Conservation (phyloP, 2,329 filamentous ascomycete genomes). For the Sporothrix variecibatus region DNA sequence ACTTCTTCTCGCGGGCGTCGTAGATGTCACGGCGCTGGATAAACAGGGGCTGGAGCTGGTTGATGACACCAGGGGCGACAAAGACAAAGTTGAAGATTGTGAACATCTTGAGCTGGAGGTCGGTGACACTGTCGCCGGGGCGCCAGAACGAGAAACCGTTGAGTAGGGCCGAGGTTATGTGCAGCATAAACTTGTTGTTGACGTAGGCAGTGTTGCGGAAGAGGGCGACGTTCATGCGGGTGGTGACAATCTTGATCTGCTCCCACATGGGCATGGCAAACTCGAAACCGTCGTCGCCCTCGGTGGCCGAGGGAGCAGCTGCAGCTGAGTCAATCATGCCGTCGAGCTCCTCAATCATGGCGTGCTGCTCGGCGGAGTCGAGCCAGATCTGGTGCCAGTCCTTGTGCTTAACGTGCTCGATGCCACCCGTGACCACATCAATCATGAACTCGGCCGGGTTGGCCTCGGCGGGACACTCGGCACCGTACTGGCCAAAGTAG, state of each 20-base stretch:
- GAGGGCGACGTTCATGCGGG: slow-evolving; percentile 73
- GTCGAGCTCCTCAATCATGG: slow-evolving; percentile 25
- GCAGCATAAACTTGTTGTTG: slow-evolving; percentile 84
- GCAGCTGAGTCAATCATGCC: slow-evolving; percentile 30
- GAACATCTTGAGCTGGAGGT: slow-evolving; percentile 83
- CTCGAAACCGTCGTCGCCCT: slow-evolving; percentile 46
- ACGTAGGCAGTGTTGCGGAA: slow-evolving; percentile 76
- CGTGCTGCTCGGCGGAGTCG: slow-evolving; percentile 50
- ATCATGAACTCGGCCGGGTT: slow-evolving; percentile 87
- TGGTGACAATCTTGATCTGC: slow-evolving; percentile 73
- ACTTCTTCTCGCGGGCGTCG: slow-evolving; percentile 78
- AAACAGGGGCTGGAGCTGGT: slow-evolving; percentile 74
- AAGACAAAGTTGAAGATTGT: slow-evolving; percentile 81
- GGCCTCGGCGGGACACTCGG: slow-evolving; percentile 59
- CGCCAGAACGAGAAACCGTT: slow-evolving; percentile 79
- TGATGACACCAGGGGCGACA: slow-evolving; percentile 76
- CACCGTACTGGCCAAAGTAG: slow-evolving; percentile 66
- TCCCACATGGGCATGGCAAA: slow-evolving; percentile 68
- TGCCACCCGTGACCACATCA: slow-evolving; percentile 71
- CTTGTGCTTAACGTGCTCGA: slow-evolving; percentile 61
- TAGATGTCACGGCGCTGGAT: slow-evolving; percentile 79
- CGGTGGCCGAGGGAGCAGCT: slow-evolving; percentile 59
- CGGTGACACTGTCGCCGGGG: slow-evolving; percentile 73
- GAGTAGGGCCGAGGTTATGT: slow-evolving; percentile 74
- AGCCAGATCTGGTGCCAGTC: slow-evolving; percentile 46